Evolutionary conservation across 2,329 filamentous ascomycete genomes (phyloP).

Genomic region (Fulvia fulva): DNA sequence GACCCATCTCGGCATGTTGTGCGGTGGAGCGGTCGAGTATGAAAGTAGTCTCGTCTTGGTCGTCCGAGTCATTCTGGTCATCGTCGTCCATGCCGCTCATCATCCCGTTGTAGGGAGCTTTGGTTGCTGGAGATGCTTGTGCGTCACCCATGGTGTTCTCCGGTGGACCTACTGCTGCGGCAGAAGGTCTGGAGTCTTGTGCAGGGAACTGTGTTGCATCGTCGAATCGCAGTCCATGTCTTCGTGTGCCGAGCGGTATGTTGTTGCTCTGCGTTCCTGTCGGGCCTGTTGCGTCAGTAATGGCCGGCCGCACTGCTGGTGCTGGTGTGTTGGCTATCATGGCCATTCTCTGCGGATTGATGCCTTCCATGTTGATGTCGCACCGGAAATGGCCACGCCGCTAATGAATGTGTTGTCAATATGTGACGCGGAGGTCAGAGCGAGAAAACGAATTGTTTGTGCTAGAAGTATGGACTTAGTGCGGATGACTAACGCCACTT

Average conservation of each 20-base stretch:
- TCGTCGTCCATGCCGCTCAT: not conserved
- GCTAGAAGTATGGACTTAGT: not conserved
- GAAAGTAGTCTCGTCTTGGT: not conserved
- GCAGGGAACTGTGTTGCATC: not conserved
- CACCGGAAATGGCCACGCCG: not conserved
- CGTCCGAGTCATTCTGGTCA: not conserved
- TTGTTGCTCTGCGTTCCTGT: not conserved
- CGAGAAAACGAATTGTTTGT: not conserved
- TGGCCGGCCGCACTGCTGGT: not conserved
- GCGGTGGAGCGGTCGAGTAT: not conserved
- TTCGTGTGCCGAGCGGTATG: not conserved
- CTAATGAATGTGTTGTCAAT: not conserved
- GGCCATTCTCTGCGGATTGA: not conserved
- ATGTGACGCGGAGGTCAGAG: no score
- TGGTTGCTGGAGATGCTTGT: not conserved
- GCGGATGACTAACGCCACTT: not conserved
- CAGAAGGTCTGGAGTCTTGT: not conserved
- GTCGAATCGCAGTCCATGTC: not conserved
- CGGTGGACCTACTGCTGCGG: not conserved
- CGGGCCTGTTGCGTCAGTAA: not conserved
- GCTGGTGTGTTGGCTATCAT: not conserved
- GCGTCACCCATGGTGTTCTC: not conserved
- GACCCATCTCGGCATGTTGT: not conserved
- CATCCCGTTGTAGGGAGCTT: not conserved
- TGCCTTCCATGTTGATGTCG: not conserved